Percentiles rank a stretch among this genome's conserved stretches.
phyloP scores from a whole-genome alignment of 2,329 filamentous ascomycete genomes.

The Sclerotinia sclerotiorum region DNA sequence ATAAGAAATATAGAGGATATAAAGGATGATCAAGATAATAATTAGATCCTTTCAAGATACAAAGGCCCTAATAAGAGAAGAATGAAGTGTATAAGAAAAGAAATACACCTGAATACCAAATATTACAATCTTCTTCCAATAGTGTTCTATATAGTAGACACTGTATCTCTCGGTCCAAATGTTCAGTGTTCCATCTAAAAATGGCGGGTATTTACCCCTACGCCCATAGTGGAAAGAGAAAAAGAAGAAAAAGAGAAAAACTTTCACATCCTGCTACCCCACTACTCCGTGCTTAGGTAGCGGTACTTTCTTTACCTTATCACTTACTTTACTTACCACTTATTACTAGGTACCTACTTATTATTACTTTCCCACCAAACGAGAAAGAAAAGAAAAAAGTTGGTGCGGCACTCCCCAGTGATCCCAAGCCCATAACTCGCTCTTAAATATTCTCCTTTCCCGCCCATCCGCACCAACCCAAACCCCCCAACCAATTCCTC shows the following conservation, averaged over 20 bases:
- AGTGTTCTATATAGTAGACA: no score
- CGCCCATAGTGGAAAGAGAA: background rate
- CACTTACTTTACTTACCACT: background rate
- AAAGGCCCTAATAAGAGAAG: no score
- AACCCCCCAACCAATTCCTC: background rate
- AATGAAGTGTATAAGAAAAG: background rate
- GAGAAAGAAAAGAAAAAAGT: background rate
- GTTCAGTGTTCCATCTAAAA: background rate
- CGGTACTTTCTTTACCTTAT: no score
- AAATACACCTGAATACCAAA: background rate
- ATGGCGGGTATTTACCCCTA: background rate
- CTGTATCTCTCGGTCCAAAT: background rate
- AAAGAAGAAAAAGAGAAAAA: background rate
- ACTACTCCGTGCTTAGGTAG: background rate
- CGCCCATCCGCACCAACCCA: background rate
- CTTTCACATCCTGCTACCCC: background rate
- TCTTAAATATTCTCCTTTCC: background rate
- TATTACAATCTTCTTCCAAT: background rate
- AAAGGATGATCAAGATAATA: no score
- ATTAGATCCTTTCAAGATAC: no score
- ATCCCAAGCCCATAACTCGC: slow-evolving; percentile 2
- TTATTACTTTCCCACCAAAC: background rate
- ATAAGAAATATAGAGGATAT: no score
- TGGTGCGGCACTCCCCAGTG: slow-evolving; percentile 9
- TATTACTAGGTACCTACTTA: no score